A percentile compares a stretch with the other conserved stretches of the same genome.
These are phyloP conservation scores for Coleophoma cylindrospora DNA, from an alignment of 2,329 filamentous ascomycete species.

Conservation along the genomic window DNA sequence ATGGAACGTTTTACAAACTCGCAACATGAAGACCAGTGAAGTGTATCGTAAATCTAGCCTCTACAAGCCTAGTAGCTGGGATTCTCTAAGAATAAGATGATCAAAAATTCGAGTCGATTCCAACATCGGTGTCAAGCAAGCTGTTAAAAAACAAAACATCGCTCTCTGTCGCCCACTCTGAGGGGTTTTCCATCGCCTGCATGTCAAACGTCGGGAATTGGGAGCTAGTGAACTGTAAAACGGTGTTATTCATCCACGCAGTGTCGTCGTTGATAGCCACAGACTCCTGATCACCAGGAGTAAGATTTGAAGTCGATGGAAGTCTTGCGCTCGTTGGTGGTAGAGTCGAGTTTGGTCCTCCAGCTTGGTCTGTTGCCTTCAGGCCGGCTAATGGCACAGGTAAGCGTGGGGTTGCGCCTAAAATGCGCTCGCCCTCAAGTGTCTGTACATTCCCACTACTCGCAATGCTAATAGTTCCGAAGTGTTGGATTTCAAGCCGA, in stretches of 20 bases:
- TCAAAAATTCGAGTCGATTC: too few species aligned
- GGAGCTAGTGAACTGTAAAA: constrained; percentile 12
- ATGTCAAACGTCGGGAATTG: constrained; percentile 8
- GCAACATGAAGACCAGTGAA: too few species aligned
- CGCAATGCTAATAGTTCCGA: constrained; percentile 23
- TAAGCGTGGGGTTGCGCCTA: background rate
- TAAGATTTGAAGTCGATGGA: constrained; percentile 1
- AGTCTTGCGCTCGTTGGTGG: constrained; percentile 6
- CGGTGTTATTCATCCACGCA: too few species aligned
- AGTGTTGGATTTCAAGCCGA: constrained; percentile 26
- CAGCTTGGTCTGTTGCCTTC: background rate
- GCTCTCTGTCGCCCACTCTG: constrained; percentile 8
- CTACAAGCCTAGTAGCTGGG: too few species aligned
- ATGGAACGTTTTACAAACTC: too few species aligned
- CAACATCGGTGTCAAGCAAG: constrained; percentile 23
- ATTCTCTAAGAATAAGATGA: too few species aligned
- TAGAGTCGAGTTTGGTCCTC: background rate
- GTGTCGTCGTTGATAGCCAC: too few species aligned
- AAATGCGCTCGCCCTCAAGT: background rate
- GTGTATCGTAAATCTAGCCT: too few species aligned
- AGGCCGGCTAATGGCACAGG: background rate
- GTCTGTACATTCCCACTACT: constrained; percentile 5
- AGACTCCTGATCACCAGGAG: too few species aligned
- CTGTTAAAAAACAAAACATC: constrained; percentile 26
- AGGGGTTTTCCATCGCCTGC: background rate